Evolutionary conservation across 2,329 filamentous ascomycete species (phyloP).

Genomic region (Raffaelea ambrosiae): DNA sequence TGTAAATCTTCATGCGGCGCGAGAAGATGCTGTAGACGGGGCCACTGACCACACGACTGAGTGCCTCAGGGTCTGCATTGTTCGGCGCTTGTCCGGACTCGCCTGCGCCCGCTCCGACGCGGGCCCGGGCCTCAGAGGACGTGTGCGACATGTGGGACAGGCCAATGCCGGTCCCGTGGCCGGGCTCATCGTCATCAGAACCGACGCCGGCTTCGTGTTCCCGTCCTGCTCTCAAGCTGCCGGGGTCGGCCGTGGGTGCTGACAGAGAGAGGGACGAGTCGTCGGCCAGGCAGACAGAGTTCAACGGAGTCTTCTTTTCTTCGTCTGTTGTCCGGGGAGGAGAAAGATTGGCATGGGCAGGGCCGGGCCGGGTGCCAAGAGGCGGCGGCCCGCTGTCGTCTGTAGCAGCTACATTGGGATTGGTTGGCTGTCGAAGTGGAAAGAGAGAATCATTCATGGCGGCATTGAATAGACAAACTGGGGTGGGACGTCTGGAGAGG

Average conservation of each 20-base stretch:
- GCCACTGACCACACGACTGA: slow-evolving; percentile 27
- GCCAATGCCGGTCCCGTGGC: background rate
- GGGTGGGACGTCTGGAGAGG: background rate
- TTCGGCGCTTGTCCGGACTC: slow-evolving; percentile 1
- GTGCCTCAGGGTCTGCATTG: slow-evolving; percentile 20
- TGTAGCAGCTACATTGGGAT: too few relatives aligned
- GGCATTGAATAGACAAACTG: slow-evolving; percentile 4
- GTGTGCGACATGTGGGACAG: background rate
- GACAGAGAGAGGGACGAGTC: background rate
- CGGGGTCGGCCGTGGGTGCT: background rate
- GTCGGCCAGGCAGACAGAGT: background rate
- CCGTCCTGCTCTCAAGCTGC: background rate
- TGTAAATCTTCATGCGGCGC: slow-evolving; percentile 36
- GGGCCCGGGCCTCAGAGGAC: background rate
- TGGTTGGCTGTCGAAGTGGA: too few relatives aligned
- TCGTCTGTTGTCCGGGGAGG: background rate
- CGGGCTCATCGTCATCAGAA: background rate
- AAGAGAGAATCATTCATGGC: slow-evolving; percentile 7
- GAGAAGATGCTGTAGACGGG: slow-evolving; percentile 33
- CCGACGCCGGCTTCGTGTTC: background rate
- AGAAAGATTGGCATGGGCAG: too few relatives aligned
- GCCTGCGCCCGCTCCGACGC: background rate
- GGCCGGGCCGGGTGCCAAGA: background rate
- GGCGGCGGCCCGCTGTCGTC: background rate
- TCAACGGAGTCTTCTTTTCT: background rate